A percentile compares a stretch with the other conserved stretches of the same genome.
These are phyloP conservation scores for Calycina marina DNA, from an alignment of 2,329 filamentous ascomycete genomes.

Conservation along the genomic window DNA sequence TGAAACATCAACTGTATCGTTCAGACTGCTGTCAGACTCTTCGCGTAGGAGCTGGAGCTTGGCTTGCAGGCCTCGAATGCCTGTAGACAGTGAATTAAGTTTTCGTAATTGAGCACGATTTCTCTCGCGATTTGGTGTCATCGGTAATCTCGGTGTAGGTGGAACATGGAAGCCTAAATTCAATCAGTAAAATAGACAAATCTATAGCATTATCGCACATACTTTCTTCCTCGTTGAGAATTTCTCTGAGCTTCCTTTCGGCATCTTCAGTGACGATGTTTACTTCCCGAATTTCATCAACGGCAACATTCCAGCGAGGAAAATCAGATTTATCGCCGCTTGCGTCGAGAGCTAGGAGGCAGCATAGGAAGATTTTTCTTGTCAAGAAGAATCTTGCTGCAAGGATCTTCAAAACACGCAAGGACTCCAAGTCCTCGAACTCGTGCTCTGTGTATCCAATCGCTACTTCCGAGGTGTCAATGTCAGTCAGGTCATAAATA, in stretches of 20 bases:
- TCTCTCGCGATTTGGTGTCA: slow-evolving; percentile 66
- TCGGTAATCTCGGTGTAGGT: slow-evolving; percentile 40
- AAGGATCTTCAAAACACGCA: slow-evolving; percentile 67
- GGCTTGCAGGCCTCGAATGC: slow-evolving; percentile 81
- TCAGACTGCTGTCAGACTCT: slow-evolving; percentile 67
- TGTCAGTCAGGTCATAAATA: slow-evolving; percentile 65
- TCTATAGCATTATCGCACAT: slow-evolving; percentile 24
- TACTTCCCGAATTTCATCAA: slow-evolving; percentile 57
- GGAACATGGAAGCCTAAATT: slow-evolving; percentile 35
- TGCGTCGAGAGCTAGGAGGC: slow-evolving; percentile 75
- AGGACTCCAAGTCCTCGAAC: slow-evolving; percentile 62
- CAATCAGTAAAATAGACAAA: slow-evolving; percentile 15
- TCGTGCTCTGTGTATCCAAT: slow-evolving; percentile 48
- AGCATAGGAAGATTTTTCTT: slow-evolving; percentile 76
- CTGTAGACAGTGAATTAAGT: slow-evolving; percentile 74
- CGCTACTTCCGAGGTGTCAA: slow-evolving; percentile 58
- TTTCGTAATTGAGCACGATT: slow-evolving; percentile 80
- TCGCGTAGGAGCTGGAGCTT: slow-evolving; percentile 88
- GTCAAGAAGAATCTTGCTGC: slow-evolving; percentile 68
- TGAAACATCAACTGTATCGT: slow-evolving; percentile 56
- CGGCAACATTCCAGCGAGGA: slow-evolving; percentile 61
- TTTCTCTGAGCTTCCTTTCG: slow-evolving; percentile 49
- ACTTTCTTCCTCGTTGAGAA: slow-evolving; percentile 72
- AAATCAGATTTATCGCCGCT: slow-evolving; percentile 66
- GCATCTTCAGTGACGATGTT: slow-evolving; percentile 45